Conservation (phyloP, 306 rosid genomes). For the Cicer chorassanicum region DNA sequence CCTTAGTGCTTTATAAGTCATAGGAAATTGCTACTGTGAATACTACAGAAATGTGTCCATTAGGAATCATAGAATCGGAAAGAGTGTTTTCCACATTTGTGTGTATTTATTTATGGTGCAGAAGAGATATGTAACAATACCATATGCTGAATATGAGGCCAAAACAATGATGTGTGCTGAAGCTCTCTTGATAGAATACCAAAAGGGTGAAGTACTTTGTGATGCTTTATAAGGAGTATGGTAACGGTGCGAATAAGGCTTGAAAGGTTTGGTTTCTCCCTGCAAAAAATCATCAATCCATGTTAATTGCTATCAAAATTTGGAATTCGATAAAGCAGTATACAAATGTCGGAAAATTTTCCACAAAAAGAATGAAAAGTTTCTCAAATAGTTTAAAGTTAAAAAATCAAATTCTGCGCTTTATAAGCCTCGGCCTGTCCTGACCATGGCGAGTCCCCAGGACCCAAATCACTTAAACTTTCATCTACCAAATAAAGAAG, state of each 20-base stretch:
- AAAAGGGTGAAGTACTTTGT: conserved; percentile 66
- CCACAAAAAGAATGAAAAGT: background rate
- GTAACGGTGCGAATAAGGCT: conserved; percentile 50
- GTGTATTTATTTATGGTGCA: background rate
- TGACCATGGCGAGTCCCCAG: too few relatives aligned
- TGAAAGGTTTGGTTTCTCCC: conserved; percentile 29
- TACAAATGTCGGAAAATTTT: background rate
- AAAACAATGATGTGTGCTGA: conserved; percentile 82
- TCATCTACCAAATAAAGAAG: too few relatives aligned
- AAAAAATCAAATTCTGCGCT: too few relatives aligned
- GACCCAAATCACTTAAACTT: too few relatives aligned
- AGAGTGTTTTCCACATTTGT: background rate
- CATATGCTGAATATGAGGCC: conserved; percentile 82
- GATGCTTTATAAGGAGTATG: conserved; percentile 68
- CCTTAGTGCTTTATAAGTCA: conserved; percentile 25
- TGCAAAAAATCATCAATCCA: background rate
- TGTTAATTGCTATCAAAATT: conserved; percentile 4
- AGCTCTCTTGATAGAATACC: conserved; percentile 93
- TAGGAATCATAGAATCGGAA: background rate
- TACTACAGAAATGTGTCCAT: background rate
- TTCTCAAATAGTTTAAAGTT: background rate
- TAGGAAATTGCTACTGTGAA: background rate
- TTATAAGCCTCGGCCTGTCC: too few relatives aligned
- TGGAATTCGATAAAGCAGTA: background rate
- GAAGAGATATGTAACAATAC: conserved; percentile 47